Percentiles rank a stretch among this genome's conserved stretches.
phyloP scores from a whole-genome alignment of 169 alveolate species.

The Eimeria brunetti region DNA sequence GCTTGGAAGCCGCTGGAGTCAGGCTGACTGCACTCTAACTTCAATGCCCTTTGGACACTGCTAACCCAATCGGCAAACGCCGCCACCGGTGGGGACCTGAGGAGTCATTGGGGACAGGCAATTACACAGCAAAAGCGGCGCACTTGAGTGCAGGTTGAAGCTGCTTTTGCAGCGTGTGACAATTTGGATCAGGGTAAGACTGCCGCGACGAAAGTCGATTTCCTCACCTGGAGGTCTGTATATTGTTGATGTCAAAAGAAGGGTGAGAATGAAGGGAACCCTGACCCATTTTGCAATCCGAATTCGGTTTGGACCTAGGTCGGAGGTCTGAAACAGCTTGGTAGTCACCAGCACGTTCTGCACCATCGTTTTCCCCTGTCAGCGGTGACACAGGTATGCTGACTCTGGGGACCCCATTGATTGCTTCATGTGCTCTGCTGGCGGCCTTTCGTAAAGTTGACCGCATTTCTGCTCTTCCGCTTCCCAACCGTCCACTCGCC shows the following conservation, averaged over 20 bases:
- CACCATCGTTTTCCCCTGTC: conserved; percentile 6
- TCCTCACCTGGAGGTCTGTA: conserved; percentile 34
- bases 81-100: conserved; percentile 48
- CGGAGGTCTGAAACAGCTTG: conserved; percentile 10
- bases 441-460: background rate
- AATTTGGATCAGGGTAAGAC: background rate
- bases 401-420: background rate
- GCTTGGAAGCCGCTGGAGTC: conserved; percentile 5
- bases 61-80: conserved; percentile 61
- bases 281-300: conserved; percentile 1
- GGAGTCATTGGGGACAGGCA: background rate
- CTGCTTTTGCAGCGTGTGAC: background rate
- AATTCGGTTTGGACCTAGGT: background rate
- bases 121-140: background rate
- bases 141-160: background rate
- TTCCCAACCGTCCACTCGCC: conserved; percentile 4
- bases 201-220: background rate
- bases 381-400: background rate
- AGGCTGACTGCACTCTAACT: background rate
- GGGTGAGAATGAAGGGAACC: background rate
- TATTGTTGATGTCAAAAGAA: background rate
- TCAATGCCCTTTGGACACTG: conserved; percentile 20
- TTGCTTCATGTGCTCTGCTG: background rate
- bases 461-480: conserved; percentile 39
- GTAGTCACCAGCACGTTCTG: conserved; percentile 21